Evolutionary conservation across 305 asterid species (phyloP).

Genomic region (Plantago rigida): DNA sequence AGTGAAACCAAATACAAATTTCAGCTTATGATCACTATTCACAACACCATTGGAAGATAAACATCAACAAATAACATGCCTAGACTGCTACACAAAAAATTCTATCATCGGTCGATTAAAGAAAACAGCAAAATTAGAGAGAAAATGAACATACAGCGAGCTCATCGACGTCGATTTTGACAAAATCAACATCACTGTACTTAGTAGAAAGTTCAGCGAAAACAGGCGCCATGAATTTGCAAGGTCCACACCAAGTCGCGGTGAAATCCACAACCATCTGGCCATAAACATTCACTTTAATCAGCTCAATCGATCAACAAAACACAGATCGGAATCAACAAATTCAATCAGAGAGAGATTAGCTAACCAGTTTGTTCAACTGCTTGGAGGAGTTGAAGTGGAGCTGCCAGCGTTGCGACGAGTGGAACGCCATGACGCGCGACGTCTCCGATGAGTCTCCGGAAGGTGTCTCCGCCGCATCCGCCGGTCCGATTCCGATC

Average conservation of each 20-base stretch:
- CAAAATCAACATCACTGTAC: slow-evolving; percentile 63
- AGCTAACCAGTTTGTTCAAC: slow-evolving; percentile 61
- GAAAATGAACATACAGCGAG: slow-evolving; percentile 42
- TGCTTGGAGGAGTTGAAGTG: slow-evolving; percentile 35
- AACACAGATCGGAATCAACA: background rate
- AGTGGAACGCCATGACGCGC: background rate
- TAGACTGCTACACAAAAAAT: background rate
- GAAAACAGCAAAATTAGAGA: background rate
- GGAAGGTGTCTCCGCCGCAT: background rate
- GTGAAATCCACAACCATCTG: slow-evolving; percentile 85
- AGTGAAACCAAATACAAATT: no score
- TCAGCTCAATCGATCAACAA: background rate
- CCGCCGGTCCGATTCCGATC: background rate
- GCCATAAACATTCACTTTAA: slow-evolving; percentile 8
- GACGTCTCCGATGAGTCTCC: background rate
- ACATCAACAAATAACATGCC: background rate
- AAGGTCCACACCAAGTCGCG: slow-evolving; percentile 92
- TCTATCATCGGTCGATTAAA: background rate
- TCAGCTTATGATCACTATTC: no score
- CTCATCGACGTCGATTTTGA: slow-evolving; percentile 79
- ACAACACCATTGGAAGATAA: no score
- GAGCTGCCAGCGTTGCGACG: background rate
- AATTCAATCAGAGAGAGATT: background rate
- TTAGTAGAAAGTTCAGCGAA: slow-evolving; percentile 44
- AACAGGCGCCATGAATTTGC: slow-evolving; percentile 74